Evolutionary conservation across 495 filamentous ascomycete genomes (phyloP).

Genomic region (Trichoderma virens): DNA sequence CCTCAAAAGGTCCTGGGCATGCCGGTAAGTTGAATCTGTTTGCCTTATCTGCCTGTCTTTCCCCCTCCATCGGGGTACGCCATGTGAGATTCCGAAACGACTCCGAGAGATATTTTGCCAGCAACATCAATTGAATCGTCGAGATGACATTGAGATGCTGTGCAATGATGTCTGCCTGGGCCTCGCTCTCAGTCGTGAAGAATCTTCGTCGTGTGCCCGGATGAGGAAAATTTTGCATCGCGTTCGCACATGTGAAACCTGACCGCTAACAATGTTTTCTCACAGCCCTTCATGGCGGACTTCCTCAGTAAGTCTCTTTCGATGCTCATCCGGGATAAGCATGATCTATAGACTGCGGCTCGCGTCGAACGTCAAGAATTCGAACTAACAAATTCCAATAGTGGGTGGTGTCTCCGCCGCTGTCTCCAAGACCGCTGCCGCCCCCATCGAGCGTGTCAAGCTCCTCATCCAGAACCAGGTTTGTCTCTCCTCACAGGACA

Average conservation of each 20-base stretch:
- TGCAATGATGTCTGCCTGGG: not conserved
- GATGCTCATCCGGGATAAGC: slow-evolving; percentile 9
- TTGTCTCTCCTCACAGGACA: slow-evolving; percentile 29
- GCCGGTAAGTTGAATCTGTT: slow-evolving; percentile 52
- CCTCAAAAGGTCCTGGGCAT: slow-evolving; percentile 65
- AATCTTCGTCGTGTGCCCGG: not conserved
- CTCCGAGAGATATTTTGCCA: slow-evolving; percentile 2
- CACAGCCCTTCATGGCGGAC: slow-evolving; percentile 71
- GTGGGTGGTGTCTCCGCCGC: slow-evolving; percentile 99
- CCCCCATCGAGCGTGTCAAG: slow-evolving; percentile 99
- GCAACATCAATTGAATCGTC: slow-evolving; percentile 5
- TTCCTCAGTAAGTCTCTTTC: slow-evolving; percentile 82
- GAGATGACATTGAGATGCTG: not conserved
- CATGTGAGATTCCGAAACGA: not conserved
- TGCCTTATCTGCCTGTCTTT: slow-evolving; percentile 13
- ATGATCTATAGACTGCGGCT: slow-evolving; percentile 17
- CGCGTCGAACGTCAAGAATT: not conserved
- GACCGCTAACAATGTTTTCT: slow-evolving; percentile 1
- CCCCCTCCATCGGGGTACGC: not conserved
- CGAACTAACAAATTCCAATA: slow-evolving; percentile 34
- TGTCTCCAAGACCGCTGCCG: slow-evolving; percentile 99
- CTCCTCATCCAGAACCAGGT: slow-evolving; percentile 99
- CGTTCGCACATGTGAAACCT: slow-evolving; percentile 15
- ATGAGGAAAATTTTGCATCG: not conserved
- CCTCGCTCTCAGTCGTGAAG: not conserved